Base-by-base conservation (phyloP, 306 rosid species). In the Carpinus fangiana region DNA sequence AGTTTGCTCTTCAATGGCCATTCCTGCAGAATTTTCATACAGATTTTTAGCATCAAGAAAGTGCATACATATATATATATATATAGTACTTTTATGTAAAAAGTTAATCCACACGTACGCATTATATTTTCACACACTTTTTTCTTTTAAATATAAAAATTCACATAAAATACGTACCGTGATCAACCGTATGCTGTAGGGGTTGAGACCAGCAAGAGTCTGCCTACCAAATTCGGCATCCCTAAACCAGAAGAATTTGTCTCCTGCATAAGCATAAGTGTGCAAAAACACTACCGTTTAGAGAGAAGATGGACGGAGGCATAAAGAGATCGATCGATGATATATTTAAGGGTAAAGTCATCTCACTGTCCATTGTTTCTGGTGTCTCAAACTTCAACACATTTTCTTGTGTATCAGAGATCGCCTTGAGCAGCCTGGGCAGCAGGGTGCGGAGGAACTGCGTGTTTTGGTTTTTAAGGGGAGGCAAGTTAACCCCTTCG, bases 191-290 rank as follows among this genome's bases (percentile, higher is more conserved):
- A 94, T 70, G 80, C 88, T 82, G 52, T 70, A 94, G 2, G 98
- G 98, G 79, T 94, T 92, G 76, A 94, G 93, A 71, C 98, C 98
- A 4, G 98, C 90, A 48, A 94, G 90, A 21, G 97, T 94, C 68
- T 94, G 98, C 85, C 98, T 89, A 3, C 60, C 87, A 83, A 94
- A 94, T 81, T 92, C 96, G 55, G 84, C 93, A 71, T 94, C 97
- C 80, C 90, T 90, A 72, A 90, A 83, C 98, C 98, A 94, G 57
- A 90, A 90, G 88, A 92, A 92, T 73, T 89, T 90, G 85, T 94
- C 98, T 83, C 72, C 98, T 93, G 79, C 64, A 70, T 8, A 28
- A 5, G 26, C 26, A 1, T 23, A 0, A 5, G 8, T 6, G 41
- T 12, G 67, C n/a, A 31, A 7, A 36, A 2, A 21, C 0, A 34